Evolutionary conservation across 2,329 filamentous ascomycete species (phyloP).

Genomic region (Trichoderma sp.): DNA sequence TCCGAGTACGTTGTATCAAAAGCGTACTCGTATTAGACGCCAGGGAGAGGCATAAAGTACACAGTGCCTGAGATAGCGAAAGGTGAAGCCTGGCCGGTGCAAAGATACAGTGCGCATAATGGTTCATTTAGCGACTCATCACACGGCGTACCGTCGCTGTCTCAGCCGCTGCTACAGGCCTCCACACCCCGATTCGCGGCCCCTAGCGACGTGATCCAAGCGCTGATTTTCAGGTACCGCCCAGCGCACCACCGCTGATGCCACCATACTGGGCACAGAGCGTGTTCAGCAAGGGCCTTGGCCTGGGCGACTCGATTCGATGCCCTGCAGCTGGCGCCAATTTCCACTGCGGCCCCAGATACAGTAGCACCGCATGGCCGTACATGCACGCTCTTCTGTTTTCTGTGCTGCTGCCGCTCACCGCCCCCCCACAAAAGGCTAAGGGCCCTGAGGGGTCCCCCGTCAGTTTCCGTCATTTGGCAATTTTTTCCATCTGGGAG

Average conservation of each 20-base stretch:
- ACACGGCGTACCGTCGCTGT: not conserved
- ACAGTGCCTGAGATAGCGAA: not conserved
- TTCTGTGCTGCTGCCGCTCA: not conserved
- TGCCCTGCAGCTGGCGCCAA: not conserved
- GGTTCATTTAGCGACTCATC: not conserved
- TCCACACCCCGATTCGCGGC: not conserved
- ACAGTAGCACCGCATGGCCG: not conserved
- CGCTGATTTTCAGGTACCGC: conserved; percentile 13
- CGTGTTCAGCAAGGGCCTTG: not conserved
- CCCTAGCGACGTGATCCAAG: not conserved
- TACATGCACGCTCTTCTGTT: not conserved
- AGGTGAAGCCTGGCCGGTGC: too few relatives aligned
- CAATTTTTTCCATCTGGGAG: not conserved
- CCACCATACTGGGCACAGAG: not conserved
- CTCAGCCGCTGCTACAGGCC: not conserved
- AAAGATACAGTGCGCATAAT: not conserved
- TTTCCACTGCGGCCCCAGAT: not conserved
- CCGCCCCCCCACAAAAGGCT: conserved; percentile 10
- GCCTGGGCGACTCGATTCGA: not conserved
- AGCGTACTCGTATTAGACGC: conserved; percentile 15
- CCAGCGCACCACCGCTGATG: not conserved
- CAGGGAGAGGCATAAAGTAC: not conserved
- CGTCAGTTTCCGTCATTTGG: conserved; percentile 14
- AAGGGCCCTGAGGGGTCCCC: not conserved
- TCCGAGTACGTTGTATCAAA: conserved; percentile 6